Percentiles rank a stretch among this genome's conserved stretches.
Evolutionary conservation across 2,329 filamentous ascomycete species (phyloP).

Genomic region (Hypoxylon rubiginosum): DNA sequence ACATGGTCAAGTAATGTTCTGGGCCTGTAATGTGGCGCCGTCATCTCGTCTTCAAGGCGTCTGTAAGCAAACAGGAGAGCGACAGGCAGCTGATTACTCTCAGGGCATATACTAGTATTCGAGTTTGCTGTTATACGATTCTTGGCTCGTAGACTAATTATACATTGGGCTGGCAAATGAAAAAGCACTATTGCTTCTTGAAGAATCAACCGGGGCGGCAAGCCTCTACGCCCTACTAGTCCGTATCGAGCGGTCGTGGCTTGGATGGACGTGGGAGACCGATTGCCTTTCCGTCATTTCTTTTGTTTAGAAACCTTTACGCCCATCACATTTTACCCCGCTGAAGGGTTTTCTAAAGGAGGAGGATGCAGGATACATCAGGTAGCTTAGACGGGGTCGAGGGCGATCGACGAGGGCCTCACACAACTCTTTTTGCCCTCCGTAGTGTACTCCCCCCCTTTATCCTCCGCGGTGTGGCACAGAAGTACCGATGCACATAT

Average conservation of each 20-base stretch:
- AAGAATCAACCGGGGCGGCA: conserved; percentile 10
- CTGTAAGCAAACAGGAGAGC: conserved; percentile 29
- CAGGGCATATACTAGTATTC: neutral
- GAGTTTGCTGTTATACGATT: conserved; percentile 32
- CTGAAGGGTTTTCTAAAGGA: conserved; percentile 25
- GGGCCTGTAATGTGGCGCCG: conserved; percentile 4
- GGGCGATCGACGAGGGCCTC: conserved; percentile 19
- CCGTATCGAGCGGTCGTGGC: conserved; percentile 37
- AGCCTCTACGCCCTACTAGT: conserved; percentile 20
- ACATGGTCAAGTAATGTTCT: conserved; percentile 10
- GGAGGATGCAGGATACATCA: conserved; percentile 18
- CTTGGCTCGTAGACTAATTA: conserved; percentile 9
- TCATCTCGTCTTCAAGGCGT: conserved; percentile 14
- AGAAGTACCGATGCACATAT: conserved; percentile 40
- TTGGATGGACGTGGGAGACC: conserved; percentile 15
- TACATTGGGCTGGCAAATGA: conserved; percentile 13
- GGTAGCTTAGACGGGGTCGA: conserved; percentile 21
- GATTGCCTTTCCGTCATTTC: conserved; percentile 30
- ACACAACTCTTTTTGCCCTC: conserved; percentile 8
- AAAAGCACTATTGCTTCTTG: conserved; percentile 6
- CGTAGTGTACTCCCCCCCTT: neutral
- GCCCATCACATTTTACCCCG: conserved; percentile 37
- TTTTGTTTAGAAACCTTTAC: conserved; percentile 31
- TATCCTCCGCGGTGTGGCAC: conserved; percentile 31
- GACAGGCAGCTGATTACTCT: conserved; percentile 6